Evolutionary conservation across 768 basidiomycete genomes (phyloP).

Genomic region (Polyporus arcularius): DNA sequence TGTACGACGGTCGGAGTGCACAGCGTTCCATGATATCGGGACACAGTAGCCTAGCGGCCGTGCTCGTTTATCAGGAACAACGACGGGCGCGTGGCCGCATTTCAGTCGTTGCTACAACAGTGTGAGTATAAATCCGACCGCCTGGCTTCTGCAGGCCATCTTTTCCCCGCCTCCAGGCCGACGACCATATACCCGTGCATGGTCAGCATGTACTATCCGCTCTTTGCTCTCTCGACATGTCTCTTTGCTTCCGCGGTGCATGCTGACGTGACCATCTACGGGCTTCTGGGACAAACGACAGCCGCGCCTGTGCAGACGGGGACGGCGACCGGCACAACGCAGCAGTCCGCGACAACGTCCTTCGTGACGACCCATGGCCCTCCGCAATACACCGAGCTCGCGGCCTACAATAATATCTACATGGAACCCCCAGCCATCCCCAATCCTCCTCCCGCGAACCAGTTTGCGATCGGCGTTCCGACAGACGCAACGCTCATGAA

Average conservation of each 20-base stretch:
- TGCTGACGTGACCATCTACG: constrained; percentile 16
- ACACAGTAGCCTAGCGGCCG: too few species aligned
- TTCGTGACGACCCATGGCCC: constrained; percentile 32
- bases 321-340: background rate
- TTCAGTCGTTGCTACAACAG: too few species aligned
- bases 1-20: too few species aligned
- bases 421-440: constrained; percentile 54
- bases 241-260: constrained; percentile 1
- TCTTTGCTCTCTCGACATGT: constrained; percentile 9
- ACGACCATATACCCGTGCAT: constrained; percentile 9
- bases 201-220: constrained; percentile 14
- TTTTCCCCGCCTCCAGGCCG: background rate
- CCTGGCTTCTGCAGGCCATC: background rate
- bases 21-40: too few species aligned
- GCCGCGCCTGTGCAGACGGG: background rate
- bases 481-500: constrained; percentile 25
- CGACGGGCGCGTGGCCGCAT: too few species aligned
- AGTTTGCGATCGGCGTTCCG: constrained; percentile 46
- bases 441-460: constrained; percentile 39
- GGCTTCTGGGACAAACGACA: constrained; percentile 15
- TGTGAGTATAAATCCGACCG: background rate
- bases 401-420: constrained; percentile 54
- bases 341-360: constrained; percentile 6
- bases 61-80: too few species aligned
- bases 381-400: constrained; percentile 45